These are phyloP conservation scores for Pittosporum tobira DNA, from an alignment of 129 eudicot genomes.

Conservation along the genomic window DNA sequence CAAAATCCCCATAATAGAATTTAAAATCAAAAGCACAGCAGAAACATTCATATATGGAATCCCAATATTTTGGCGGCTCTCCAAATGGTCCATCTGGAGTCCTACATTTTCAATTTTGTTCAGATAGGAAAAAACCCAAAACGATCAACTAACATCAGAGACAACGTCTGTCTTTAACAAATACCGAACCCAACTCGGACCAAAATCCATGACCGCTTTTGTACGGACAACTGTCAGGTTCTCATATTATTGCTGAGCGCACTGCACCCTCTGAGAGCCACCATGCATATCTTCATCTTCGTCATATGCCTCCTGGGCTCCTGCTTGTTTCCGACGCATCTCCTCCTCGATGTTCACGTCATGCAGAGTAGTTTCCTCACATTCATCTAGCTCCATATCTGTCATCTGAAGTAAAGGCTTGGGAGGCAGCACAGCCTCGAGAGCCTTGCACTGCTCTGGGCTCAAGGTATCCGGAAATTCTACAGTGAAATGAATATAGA, in stretches of 20 bases:
- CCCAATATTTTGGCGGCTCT: too few species aligned
- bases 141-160: too few species aligned
- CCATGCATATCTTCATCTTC: slow-evolving; percentile 62
- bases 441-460: slow-evolving; percentile 42
- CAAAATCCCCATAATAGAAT: too few species aligned
- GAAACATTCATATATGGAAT: too few species aligned
- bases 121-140: too few species aligned
- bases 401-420: slow-evolving; percentile 36
- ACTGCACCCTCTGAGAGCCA: slow-evolving; percentile 61
- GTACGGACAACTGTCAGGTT: too few species aligned
- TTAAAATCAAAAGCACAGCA: too few species aligned
- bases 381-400: slow-evolving; percentile 67
- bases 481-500: slow-evolving; percentile 56
- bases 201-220: too few species aligned
- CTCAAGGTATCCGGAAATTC: slow-evolving; percentile 51
- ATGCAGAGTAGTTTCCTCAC: slow-evolving; percentile 66
- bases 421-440: slow-evolving; percentile 51
- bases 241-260: slow-evolving; percentile 42
- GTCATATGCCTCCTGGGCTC: slow-evolving; percentile 44
- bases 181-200: too few species aligned
- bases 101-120: too few species aligned
- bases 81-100: too few species aligned
- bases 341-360: slow-evolving; percentile 80
- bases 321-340: slow-evolving; percentile 52
- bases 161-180: too few species aligned